phyloP scores from a whole-genome alignment of 176 grass and related monocot genomes.

The Cenchrus americanus region DNA sequence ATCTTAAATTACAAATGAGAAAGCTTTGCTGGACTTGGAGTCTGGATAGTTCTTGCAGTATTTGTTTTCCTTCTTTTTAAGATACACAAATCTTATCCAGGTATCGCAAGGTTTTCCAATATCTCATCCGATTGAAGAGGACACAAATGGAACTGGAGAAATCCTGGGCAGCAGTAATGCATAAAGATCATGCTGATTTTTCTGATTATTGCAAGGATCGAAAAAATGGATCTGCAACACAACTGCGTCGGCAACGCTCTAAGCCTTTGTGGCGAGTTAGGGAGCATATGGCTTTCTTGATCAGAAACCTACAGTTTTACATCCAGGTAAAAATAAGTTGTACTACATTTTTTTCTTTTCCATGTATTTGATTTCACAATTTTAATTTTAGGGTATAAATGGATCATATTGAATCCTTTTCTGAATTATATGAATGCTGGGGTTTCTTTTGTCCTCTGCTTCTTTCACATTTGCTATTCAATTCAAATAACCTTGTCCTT shows the following conservation, averaged over 20 bases:
- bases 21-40: background rate
- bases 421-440: constrained; percentile 12
- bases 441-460: constrained; percentile 4
- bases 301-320: constrained; percentile 97
- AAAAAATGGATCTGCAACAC: constrained; percentile 62
- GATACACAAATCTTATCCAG: constrained; percentile 50
- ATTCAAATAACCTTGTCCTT: constrained; percentile 16
- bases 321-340: constrained; percentile 73
- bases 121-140: constrained; percentile 94
- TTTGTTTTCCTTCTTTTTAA: constrained; percentile 31
- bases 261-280: constrained; percentile 95
- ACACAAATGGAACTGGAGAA: constrained; percentile 99
- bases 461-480: background rate
- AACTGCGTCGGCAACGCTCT: constrained; percentile 57
- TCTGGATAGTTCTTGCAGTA: background rate
- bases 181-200: constrained; percentile 98
- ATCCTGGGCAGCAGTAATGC: constrained; percentile 98
- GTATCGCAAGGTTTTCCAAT: constrained; percentile 97
- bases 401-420: background rate
- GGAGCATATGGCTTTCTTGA: constrained; percentile 99
- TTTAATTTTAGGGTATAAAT: constrained; percentile 8
- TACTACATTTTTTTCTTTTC: background rate
- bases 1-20: background rate
- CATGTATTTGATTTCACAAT: background rate
- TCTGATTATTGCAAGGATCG: constrained; percentile 77